phyloP scores from a whole-genome alignment of 2,329 filamentous ascomycete species.

The Penicillium palitans region DNA sequence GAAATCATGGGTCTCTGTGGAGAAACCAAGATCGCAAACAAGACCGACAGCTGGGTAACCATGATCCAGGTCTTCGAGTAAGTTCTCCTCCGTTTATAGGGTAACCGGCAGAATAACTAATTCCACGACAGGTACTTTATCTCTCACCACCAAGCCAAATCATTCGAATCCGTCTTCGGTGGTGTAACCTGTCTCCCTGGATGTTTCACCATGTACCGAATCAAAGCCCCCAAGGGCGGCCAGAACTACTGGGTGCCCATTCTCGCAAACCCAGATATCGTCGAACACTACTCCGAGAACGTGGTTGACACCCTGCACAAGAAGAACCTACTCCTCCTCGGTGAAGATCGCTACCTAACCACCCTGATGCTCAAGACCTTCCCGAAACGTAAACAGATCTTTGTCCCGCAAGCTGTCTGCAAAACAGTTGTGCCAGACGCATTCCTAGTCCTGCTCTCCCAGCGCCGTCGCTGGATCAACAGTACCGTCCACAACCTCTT shows the following conservation, averaged over 20 bases:
- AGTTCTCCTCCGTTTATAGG: constrained; percentile 24
- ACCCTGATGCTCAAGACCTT: constrained; percentile 99
- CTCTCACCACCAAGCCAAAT: constrained; percentile 94
- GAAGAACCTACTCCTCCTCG: constrained; percentile 89
- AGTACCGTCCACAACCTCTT: constrained; percentile 98
- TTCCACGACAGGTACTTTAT: constrained; percentile 73
- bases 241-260: constrained; percentile 99
- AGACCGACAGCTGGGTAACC: constrained; percentile 88
- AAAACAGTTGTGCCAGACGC: constrained; percentile 95
- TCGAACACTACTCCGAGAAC: constrained; percentile 99
- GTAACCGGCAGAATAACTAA: constrained; percentile 10
- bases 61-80: constrained; percentile 98
- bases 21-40: constrained; percentile 99
- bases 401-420: constrained; percentile 97
- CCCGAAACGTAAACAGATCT: constrained; percentile 98
- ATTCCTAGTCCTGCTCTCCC: constrained; percentile 89
- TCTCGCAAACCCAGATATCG: constrained; percentile 94
- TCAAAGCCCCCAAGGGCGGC: constrained; percentile 96
- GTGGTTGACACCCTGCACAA: constrained; percentile 97
- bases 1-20: constrained; percentile 99
- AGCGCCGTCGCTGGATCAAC: constrained; percentile 98
- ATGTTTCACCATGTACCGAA: constrained; percentile 99
- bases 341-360: constrained; percentile 92
- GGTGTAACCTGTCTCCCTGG: constrained; percentile 98
- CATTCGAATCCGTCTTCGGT: constrained; percentile 97